Conservation (phyloP, 1,284 basidiomycete species). For the Leccinum colubrinum region DNA sequence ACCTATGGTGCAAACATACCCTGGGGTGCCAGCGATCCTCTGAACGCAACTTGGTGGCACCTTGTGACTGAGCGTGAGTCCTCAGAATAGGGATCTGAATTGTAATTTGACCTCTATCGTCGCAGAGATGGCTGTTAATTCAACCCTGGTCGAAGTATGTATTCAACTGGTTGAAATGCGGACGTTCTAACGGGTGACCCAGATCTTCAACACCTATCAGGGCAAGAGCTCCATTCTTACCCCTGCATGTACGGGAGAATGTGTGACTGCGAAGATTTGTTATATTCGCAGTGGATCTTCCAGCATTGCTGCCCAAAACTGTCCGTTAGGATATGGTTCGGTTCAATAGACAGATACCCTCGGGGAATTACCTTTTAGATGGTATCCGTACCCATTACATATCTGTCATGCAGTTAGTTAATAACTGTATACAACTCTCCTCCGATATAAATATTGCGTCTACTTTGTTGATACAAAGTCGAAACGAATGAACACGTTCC, state of each 20-base stretch:
- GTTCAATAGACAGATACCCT: slow-evolving; percentile 46
- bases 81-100: neutral
- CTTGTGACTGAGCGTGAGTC: slow-evolving; percentile 68
- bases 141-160: slow-evolving; percentile 56
- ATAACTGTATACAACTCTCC: neutral
- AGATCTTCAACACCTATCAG: slow-evolving; percentile 71
- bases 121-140: slow-evolving; percentile 61
- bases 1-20: slow-evolving; percentile 63
- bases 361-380: neutral
- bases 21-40: slow-evolving; percentile 66
- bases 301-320: slow-evolving; percentile 57
- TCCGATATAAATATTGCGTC: slow-evolving; percentile 13
- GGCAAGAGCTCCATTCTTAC: slow-evolving; percentile 63
- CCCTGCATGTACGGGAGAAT: slow-evolving; percentile 58
- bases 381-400: neutral
- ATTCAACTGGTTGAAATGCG: neutral
- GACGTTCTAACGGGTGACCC: slow-evolving; percentile 13
- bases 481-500: slow-evolving; percentile 1
- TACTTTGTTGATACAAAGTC: slow-evolving; percentile 19
- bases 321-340: slow-evolving; percentile 60
- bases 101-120: neutral
- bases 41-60: slow-evolving; percentile 87
- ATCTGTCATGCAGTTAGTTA: neutral
- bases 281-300: slow-evolving; percentile 77
- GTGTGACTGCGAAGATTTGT: slow-evolving; percentile 69